These are phyloP conservation scores for Alternaria ventricosa DNA, from an alignment of 2,329 filamentous ascomycete genomes.

Conservation along the genomic window DNA sequence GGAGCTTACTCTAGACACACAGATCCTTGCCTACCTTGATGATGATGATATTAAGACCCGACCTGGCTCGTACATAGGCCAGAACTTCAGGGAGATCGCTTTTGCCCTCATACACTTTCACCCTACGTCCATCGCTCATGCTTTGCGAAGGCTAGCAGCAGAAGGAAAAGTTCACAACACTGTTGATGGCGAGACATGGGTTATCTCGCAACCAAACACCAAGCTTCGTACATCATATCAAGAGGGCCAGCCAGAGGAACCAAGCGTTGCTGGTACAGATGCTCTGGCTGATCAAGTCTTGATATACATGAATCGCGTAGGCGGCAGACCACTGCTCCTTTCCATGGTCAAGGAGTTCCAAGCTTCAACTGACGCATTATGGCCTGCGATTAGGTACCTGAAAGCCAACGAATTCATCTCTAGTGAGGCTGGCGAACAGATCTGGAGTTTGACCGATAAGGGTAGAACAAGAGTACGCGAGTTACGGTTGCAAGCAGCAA, in stretches of 20 bases:
- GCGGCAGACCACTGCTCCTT: no score
- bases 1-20: neutral
- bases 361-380: neutral
- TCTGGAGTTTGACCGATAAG: neutral
- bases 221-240: neutral
- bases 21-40: conserved; percentile 16
- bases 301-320: neutral
- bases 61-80: conserved; percentile 27
- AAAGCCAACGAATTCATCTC: neutral
- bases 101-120: neutral
- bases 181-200: conserved; percentile 23
- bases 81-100: conserved; percentile 12
- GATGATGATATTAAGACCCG: conserved; percentile 16
- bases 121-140: neutral
- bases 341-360: neutral
- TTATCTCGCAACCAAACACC: conserved; percentile 4
- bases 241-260: neutral
- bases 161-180: conserved; percentile 21
- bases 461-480: neutral
- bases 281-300: neutral
- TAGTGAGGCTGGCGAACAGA: neutral
- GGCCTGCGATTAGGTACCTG: neutral
- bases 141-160: conserved; percentile 7
- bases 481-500: neutral
- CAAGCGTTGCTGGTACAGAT: neutral